Base-by-base conservation (phyloP, 2,329 filamentous ascomycete species). In the Alternaria arborescens region DNA sequence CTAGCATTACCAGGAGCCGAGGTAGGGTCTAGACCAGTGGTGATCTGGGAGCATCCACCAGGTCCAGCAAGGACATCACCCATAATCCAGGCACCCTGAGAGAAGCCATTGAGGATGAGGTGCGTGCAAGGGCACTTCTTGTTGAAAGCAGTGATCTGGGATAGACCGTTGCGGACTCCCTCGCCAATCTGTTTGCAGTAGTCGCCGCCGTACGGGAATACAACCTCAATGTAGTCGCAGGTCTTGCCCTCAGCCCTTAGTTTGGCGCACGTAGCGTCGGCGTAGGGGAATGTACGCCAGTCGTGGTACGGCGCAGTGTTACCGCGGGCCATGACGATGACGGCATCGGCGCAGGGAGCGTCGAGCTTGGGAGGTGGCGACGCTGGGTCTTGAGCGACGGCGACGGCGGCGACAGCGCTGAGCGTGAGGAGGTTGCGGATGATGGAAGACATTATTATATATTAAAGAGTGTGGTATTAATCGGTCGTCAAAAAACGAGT, bases 41-140 rank as follows among this genome's bases (percentile, higher is more conserved):
- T 63, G 53, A 58, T 58, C 41, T 64, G 60, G 10, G 59, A 62
- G 63, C 68, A 71, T 61, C 65, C 65, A 64, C 68, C 67, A 50
- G 66, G 66, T 62, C 86, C 86, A 70, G 85, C 87, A 52, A 88
- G 78, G 12, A 85, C 84, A 67, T 86, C 83, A 61, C 88, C 86
- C 68, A 85, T 82, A 63, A 88, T 87, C 75, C 88, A 84, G 44
- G 82, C 85, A 42, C 86, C 86, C 82, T 87, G 61, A 8, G 84
- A 87, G 72, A 87, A 88, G 42, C 87, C 87, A 42, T 88, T 83
- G 47, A 88, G 73, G 7, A 88, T 84, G 43, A 88, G 75, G 68
- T 86, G 75, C 20, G 85, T 83, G 68, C 76, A 77, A 41, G 87
- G 86, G 68, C 86, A 89, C 65, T 79, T 76, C 16, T 78, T 73